Evolutionary conservation across 345 rosid species (phyloP).

Genomic region (Eucalyptus cloeziana): DNA sequence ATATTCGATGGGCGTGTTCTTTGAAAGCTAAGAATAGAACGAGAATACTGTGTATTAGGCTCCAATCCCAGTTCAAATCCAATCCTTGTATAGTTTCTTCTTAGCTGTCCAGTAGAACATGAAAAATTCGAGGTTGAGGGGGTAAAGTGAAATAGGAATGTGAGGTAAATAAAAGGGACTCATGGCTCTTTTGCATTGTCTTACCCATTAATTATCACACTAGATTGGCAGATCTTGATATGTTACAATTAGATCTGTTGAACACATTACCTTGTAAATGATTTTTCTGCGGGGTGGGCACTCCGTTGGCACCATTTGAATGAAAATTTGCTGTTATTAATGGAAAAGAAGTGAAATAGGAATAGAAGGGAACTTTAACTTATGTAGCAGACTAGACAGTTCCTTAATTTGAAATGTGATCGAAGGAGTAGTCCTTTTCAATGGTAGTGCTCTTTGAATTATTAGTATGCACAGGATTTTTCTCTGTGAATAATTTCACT

Average conservation of each 20-base stretch:
- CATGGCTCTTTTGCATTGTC: not conserved
- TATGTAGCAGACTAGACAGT: not conserved
- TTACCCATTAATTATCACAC: not conserved
- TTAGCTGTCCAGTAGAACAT: not conserved
- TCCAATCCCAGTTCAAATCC: not conserved
- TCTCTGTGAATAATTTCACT: not conserved
- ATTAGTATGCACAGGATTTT: not conserved
- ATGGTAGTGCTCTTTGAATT: not conserved
- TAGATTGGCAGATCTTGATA: not conserved
- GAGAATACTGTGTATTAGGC: not conserved
- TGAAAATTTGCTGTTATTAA: not conserved
- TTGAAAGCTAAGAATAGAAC: not conserved
- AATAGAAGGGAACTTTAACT: not conserved
- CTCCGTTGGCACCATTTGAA: not conserved
- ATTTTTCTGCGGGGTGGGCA: not conserved
- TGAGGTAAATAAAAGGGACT: not conserved
- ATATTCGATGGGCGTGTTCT: not conserved
- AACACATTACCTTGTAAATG: not conserved
- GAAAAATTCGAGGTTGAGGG: not conserved
- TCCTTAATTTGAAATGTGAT: not conserved
- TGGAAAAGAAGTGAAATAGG: not conserved
- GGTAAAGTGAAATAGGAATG: not conserved
- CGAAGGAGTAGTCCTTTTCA: not conserved
- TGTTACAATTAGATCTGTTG: not conserved
- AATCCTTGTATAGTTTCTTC: not conserved